A percentile compares a stretch with the other conserved stretches of the same genome.
phyloP scores from a whole-genome alignment of 495 filamentous ascomycete species.

The Hypoxylon cercidicola region DNA sequence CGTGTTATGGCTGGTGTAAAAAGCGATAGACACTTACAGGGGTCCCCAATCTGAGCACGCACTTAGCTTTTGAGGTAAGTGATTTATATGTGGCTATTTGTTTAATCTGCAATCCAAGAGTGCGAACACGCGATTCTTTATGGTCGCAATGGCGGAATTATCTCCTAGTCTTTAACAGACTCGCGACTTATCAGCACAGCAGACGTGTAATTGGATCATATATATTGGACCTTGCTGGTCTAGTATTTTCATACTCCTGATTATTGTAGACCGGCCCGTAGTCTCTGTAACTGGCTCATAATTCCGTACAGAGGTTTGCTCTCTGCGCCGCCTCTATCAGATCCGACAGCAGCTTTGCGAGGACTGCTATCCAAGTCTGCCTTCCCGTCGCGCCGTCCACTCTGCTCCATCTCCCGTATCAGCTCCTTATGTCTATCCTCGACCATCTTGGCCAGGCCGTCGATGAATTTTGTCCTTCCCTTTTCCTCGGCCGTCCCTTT shows the following conservation, averaged over 20 bases:
- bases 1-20: too few relatives aligned
- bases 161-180: background rate
- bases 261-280: conserved; percentile 77
- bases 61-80: too few relatives aligned
- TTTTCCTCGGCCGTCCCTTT: conserved; percentile 94
- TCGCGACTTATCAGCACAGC: background rate
- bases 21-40: too few relatives aligned
- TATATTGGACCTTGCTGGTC: background rate
- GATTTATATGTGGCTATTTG: too few relatives aligned
- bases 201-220: background rate
- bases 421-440: conserved; percentile 67
- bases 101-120: too few relatives aligned
- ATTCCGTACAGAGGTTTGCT: conserved; percentile 71
- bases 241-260: conserved; percentile 3
- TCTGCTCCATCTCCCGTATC: conserved; percentile 60
- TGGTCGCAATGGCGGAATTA: too few relatives aligned
- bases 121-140: too few relatives aligned
- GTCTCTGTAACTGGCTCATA: conserved; percentile 80
- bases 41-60: too few relatives aligned
- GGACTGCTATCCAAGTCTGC: conserved; percentile 42
- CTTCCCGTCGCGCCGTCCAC: conserved; percentile 41
- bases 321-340: conserved; percentile 40
- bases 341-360: conserved; percentile 41
- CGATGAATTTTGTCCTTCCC: conserved; percentile 82
- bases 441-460: conserved; percentile 73